Evolutionary conservation across 352 stramenopile genomes (phyloP).

Genomic region (Elongisporangium senticosum): DNA sequence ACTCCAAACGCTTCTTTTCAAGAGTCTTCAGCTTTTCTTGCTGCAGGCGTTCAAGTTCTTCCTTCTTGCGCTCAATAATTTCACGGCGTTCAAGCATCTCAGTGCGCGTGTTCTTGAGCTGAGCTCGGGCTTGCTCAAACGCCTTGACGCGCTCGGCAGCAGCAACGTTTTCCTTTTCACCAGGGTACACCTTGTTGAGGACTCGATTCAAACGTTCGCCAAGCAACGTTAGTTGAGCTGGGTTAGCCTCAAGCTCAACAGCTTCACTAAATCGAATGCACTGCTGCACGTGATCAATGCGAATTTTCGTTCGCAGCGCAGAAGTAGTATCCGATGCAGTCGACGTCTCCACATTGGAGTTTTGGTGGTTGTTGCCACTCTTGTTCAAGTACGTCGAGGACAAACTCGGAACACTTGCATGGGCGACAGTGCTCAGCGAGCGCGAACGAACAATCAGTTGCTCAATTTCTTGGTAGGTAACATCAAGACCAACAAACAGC

Average conservation of each 20-base stretch:
- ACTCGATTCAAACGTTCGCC: constrained; percentile 60
- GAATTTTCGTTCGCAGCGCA: constrained; percentile 63
- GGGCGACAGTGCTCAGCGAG: constrained; percentile 53
- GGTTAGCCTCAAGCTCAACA: constrained; percentile 73
- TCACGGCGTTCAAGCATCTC: constrained; percentile 88
- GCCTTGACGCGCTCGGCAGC: constrained; percentile 38
- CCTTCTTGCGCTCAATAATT: constrained; percentile 96
- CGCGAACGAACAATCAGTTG: constrained; percentile 81
- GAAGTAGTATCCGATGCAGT: constrained; percentile 39
- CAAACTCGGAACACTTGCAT: constrained; percentile 54
- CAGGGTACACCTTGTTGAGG: constrained; percentile 42
- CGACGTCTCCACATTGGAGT: constrained; percentile 37
- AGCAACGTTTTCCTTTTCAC: constrained; percentile 8
- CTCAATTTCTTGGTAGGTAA: constrained; percentile 82
- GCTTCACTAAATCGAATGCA: constrained; percentile 82
- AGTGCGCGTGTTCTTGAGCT: constrained; percentile 71
- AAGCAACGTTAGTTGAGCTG: constrained; percentile 64
- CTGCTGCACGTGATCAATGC: constrained; percentile 80
- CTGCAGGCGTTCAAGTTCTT: constrained; percentile 92
- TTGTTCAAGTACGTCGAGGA: constrained; percentile 63
- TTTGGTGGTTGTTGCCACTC: constrained; percentile 24
- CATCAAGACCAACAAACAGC: constrained; percentile 80
- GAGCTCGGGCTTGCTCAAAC: constrained; percentile 70
- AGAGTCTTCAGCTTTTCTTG: constrained; percentile 89
- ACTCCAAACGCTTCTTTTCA: constrained; percentile 76